Conservation (phyloP, 495 filamentous ascomycete genomes). For the Aspergillus coremiiformis region DNA sequence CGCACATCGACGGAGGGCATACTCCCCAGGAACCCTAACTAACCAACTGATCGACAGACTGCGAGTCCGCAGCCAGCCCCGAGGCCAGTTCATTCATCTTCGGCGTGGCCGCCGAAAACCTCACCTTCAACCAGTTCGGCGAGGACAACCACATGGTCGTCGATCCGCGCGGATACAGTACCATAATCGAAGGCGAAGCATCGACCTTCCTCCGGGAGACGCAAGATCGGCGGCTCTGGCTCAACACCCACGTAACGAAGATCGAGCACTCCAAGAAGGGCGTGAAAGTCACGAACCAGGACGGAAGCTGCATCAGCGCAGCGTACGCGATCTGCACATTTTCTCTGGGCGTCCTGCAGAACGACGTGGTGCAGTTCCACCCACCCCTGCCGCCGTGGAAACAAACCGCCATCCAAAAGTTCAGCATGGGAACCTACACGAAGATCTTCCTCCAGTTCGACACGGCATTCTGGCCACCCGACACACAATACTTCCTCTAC, state of each 20-base stretch:
- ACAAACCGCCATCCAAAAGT: constrained; percentile 52
- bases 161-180: constrained; percentile 62
- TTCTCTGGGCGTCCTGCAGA: constrained; percentile 62
- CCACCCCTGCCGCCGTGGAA: constrained; percentile 62
- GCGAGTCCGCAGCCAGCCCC: constrained; percentile 47
- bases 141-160: constrained; percentile 60
- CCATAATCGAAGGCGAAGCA: constrained; percentile 55
- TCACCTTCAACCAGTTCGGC: constrained; percentile 43
- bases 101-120: constrained; percentile 36
- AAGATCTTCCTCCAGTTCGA: constrained; percentile 71
- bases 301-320: constrained; percentile 52
- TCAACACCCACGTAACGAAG: constrained; percentile 52
- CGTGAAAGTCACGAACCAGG: constrained; percentile 49
- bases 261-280: constrained; percentile 46
- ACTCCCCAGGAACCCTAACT: neutral
- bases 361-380: constrained; percentile 49
- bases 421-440: constrained; percentile 68
- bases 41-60: constrained; percentile 39
- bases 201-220: constrained; percentile 44
- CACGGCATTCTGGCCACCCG: constrained; percentile 58
- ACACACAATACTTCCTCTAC: constrained; percentile 63
- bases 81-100: constrained; percentile 42
- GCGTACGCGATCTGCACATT: constrained; percentile 51
- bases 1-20: neutral
- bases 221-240: constrained; percentile 46